A percentile compares a stretch with the other conserved stretches of the same genome.
Conservation (phyloP, 805 yeast species). For the Nakazawaea peltata region DNA sequence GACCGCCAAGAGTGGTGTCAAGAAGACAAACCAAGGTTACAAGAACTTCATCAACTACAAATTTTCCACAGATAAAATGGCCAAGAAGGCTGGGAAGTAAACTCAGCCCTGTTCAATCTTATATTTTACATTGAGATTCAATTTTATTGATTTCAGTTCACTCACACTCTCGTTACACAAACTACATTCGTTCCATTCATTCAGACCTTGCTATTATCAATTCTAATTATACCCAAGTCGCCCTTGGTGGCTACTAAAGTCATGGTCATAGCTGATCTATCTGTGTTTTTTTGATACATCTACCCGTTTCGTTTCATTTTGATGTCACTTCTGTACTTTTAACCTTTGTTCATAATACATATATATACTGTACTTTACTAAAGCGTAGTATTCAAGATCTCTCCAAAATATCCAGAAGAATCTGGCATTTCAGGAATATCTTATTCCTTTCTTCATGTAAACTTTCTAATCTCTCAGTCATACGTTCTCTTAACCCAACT, state of each 20-base stretch:
- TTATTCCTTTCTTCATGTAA: conserved; percentile 1
- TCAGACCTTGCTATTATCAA: too few relatives aligned
- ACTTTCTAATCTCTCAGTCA: background rate
- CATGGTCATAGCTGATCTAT: too few relatives aligned
- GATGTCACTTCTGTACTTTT: too few relatives aligned
- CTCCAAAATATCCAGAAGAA: conserved; percentile 3
- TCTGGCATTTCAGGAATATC: conserved; percentile 7
- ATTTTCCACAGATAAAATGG: conserved; percentile 8
- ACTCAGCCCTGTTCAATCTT: too few relatives aligned
- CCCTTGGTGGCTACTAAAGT: too few relatives aligned
- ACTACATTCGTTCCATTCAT: background rate
- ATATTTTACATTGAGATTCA: background rate
- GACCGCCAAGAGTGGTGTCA: conserved; percentile 8
- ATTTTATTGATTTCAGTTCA: too few relatives aligned
- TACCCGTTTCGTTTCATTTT: too few relatives aligned
- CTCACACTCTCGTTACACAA: background rate
- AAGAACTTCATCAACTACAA: conserved; percentile 10
- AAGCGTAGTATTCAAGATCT: too few relatives aligned
- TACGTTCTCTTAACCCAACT: background rate
- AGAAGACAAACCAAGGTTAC: conserved; percentile 10
- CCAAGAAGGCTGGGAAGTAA: background rate
- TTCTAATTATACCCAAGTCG: too few relatives aligned
- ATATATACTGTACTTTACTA: background rate
- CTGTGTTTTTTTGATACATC: too few relatives aligned
- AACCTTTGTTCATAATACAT: too few relatives aligned